Percentiles rank a stretch among this genome's conserved stretches.
Evolutionary conservation across 345 rosid species (phyloP).

Genomic region (Eucalyptus albens): DNA sequence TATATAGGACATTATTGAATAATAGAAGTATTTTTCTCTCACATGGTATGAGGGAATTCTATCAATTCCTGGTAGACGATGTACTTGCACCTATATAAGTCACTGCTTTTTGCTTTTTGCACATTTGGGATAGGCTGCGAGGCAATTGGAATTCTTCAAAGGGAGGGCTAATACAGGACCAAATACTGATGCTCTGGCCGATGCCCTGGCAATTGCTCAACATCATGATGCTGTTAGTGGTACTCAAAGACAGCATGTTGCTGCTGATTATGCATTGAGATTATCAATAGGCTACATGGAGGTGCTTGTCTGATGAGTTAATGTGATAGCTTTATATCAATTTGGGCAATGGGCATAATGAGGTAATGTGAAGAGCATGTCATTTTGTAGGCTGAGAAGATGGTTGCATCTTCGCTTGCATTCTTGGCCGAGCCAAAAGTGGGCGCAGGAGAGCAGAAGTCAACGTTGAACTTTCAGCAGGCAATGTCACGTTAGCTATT

Average conservation of each 20-base stretch:
- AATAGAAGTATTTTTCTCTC: no score
- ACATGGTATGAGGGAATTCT: not conserved
- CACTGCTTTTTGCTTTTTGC: not conserved
- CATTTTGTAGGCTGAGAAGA: slow-evolving; percentile 58
- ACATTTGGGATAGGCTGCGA: slow-evolving; percentile 44
- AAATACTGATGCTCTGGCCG: slow-evolving; percentile 56
- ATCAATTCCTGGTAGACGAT: not conserved
- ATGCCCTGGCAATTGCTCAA: slow-evolving; percentile 90
- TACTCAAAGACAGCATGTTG: slow-evolving; percentile 90
- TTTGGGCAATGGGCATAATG: not conserved
- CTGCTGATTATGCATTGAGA: slow-evolving; percentile 90
- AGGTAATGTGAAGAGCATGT: not conserved
- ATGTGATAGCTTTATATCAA: not conserved
- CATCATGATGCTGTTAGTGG: slow-evolving; percentile 99
- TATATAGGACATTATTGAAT: no score
- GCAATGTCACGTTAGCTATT: slow-evolving; percentile 7
- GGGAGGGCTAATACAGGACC: slow-evolving; percentile 57
- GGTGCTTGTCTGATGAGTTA: slow-evolving; percentile 19
- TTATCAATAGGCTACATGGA: slow-evolving; percentile 72
- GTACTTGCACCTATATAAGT: not conserved
- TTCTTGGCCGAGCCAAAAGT: slow-evolving; percentile 40
- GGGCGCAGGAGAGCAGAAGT: slow-evolving; percentile 17
- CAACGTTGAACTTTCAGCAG: slow-evolving; percentile 51
- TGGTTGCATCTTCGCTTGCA: slow-evolving; percentile 72
- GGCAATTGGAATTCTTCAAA: slow-evolving; percentile 76